Percentiles rank a stretch among this genome's conserved stretches.
Conservation (phyloP, 192 early-diverging fungal species). For the Podila epicladia region DNA sequence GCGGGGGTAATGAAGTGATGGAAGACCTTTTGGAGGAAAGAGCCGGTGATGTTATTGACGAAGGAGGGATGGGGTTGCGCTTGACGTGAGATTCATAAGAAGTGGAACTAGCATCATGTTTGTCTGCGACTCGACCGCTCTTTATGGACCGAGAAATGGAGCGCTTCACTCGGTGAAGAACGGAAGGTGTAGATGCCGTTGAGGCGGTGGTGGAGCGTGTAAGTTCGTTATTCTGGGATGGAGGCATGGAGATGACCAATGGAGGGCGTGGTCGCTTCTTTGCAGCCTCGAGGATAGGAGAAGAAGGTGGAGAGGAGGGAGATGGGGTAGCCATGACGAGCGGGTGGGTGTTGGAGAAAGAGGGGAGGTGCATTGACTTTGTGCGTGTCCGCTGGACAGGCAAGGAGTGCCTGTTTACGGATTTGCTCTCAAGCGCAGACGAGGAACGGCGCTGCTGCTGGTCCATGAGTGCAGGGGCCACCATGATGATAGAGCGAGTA, state of each 20-base stretch:
- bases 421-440: background rate
- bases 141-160: background rate
- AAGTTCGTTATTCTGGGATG: background rate
- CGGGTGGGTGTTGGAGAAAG: background rate
- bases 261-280: background rate
- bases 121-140: background rate
- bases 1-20: too few relatives aligned
- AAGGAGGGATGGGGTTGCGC: constrained; percentile 1
- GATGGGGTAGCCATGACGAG: background rate
- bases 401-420: background rate
- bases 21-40: too few relatives aligned
- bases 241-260: constrained; percentile 1
- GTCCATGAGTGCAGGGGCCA: constrained; percentile 1
- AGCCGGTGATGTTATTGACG: too few relatives aligned
- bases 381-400: background rate
- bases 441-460: background rate
- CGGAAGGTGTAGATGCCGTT: background rate
- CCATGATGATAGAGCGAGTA: background rate
- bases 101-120: background rate
- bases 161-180: background rate
- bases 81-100: background rate
- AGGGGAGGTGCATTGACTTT: constrained; percentile 2
- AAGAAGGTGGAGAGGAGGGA: background rate
- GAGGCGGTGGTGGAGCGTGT: background rate
- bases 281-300: background rate